Conservation (phyloP, 805 yeast genomes). For the Saturnispora ahearnii region DNA sequence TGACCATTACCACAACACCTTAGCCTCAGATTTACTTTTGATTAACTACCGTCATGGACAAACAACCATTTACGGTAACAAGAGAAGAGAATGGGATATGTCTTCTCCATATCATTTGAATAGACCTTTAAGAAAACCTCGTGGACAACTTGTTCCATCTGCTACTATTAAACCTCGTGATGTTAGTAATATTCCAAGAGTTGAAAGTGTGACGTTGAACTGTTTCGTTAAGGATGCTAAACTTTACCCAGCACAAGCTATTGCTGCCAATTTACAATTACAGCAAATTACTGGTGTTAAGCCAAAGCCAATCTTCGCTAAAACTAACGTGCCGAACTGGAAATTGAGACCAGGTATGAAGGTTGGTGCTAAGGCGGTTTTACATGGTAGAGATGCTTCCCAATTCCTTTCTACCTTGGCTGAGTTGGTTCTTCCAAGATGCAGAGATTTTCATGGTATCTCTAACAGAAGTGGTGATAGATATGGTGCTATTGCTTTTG, state of each 20-base stretch:
- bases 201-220: conserved; percentile 61
- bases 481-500: conserved; percentile 79
- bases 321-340: conserved; percentile 78
- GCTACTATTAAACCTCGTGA: conserved; percentile 64
- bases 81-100: conserved; percentile 78
- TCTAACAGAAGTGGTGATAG: conserved; percentile 71
- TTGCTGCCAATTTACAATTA: conserved; percentile 68
- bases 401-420: conserved; percentile 82
- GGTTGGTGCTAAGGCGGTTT: conserved; percentile 80
- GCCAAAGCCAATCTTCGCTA: conserved; percentile 64
- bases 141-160: conserved; percentile 64
- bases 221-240: conserved; percentile 69
- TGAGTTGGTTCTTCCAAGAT: conserved; percentile 88
- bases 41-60: conserved; percentile 67
- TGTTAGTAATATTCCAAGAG: conserved; percentile 62
- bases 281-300: conserved; percentile 93
- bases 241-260: conserved; percentile 60
- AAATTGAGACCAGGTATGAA: conserved; percentile 77
- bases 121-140: conserved; percentile 69
- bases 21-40: conserved; percentile 70
- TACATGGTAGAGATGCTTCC: conserved; percentile 72
- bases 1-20: conserved; percentile 67
- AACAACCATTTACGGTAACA: conserved; percentile 47
- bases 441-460: conserved; percentile 79
- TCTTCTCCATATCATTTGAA: conserved; percentile 82